phyloP scores from a whole-genome alignment of 345 rosid genomes.

The Pseudoturritis turrita region DNA sequence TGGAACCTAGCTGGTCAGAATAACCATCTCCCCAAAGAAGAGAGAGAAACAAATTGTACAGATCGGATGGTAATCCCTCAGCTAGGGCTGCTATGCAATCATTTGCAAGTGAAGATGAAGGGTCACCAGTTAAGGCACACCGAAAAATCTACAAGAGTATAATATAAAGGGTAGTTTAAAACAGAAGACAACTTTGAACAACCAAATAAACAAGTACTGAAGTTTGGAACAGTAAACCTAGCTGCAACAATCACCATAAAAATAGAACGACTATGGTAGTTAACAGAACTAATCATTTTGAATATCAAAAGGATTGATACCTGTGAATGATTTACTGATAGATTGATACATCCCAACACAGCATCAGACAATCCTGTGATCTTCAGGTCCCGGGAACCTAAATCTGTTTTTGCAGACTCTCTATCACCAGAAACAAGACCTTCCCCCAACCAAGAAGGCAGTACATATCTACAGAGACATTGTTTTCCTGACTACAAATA shows the following conservation, averaged over 20 bases:
- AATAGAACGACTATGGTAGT: neutral
- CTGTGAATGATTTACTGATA: slow-evolving; percentile 69
- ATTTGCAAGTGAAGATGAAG: slow-evolving; percentile 75
- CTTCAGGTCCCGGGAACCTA: slow-evolving; percentile 54
- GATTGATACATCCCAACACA: slow-evolving; percentile 72
- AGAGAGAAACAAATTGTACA: slow-evolving; percentile 66
- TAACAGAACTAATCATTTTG: slow-evolving; percentile 11
- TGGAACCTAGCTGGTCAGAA: slow-evolving; percentile 43
- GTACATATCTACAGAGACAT: slow-evolving; percentile 75
- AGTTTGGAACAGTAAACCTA: neutral
- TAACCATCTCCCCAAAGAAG: slow-evolving; percentile 81
- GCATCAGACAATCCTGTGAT: slow-evolving; percentile 81
- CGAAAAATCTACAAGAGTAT: slow-evolving; percentile 59
- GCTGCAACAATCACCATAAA: slow-evolving; percentile 3
- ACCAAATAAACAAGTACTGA: slow-evolving; percentile 16
- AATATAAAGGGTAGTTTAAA: slow-evolving; percentile 8
- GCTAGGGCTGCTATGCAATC: slow-evolving; percentile 88
- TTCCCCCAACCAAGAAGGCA: slow-evolving; percentile 59
- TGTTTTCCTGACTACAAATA: slow-evolving; percentile 84
- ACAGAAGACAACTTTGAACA: slow-evolving; percentile 3
- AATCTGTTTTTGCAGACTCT: slow-evolving; percentile 45
- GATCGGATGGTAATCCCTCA: slow-evolving; percentile 66
- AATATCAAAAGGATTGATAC: slow-evolving; percentile 32
- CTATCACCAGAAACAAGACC: slow-evolving; percentile 37
- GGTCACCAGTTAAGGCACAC: slow-evolving; percentile 64